phyloP scores from a whole-genome alignment of 805 yeast species.

The Millerozyma acaciae region DNA sequence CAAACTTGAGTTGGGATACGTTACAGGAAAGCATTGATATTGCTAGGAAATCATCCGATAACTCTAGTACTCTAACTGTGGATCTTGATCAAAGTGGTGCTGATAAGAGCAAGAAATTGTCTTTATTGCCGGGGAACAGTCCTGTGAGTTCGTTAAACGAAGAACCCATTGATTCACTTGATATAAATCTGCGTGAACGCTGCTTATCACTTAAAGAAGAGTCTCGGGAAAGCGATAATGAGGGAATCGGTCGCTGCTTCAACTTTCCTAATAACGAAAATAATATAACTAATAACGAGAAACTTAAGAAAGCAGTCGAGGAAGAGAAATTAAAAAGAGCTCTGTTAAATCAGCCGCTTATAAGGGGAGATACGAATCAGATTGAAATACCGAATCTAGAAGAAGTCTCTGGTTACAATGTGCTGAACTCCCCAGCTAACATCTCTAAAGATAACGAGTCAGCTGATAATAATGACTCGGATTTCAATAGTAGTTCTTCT shows the following conservation, averaged over 20 bases:
- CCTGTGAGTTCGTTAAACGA: not conserved
- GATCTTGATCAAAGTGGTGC: too few relatives aligned
- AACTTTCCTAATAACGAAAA: conserved; percentile 33
- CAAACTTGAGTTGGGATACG: conserved; percentile 21
- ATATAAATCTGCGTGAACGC: not conserved
- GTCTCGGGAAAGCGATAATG: conserved; percentile 30
- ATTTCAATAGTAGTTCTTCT: too few relatives aligned
- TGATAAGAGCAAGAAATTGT: not conserved
- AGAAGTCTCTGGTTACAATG: conserved; percentile 14
- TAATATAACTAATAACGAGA: conserved; percentile 31
- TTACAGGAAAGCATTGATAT: conserved; percentile 24
- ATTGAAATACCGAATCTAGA: conserved; percentile 41
- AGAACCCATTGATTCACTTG: not conserved
- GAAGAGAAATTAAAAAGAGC: conserved; percentile 6
- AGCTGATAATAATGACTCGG: conserved; percentile 16
- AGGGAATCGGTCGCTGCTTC: conserved; percentile 33
- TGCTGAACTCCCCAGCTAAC: conserved; percentile 8
- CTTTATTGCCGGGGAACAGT: not conserved
- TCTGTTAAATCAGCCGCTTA: too few relatives aligned
- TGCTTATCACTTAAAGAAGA: too few relatives aligned
- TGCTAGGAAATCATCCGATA: conserved; percentile 2
- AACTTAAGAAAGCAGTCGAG: conserved; percentile 9
- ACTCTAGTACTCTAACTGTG: not conserved
- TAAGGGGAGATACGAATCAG: conserved; percentile 22
- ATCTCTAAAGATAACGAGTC: not conserved